These are phyloP conservation scores for Celoporthe dispersa DNA, from an alignment of 2,329 filamentous ascomycete species.

Conservation along the genomic window DNA sequence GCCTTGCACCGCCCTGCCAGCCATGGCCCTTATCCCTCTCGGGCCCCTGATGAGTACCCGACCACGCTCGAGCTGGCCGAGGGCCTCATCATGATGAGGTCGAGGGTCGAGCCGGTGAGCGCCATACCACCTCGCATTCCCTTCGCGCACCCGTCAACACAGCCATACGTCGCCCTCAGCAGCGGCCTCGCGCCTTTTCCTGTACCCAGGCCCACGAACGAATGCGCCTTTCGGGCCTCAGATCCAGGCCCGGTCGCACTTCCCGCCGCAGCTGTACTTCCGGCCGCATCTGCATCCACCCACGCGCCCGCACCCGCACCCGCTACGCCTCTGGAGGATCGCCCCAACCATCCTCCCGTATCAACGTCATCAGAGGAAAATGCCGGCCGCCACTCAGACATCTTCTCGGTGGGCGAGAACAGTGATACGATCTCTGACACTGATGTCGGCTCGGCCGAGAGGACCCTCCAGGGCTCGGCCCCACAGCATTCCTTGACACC, in stretches of 20 bases:
- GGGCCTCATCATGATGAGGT: constrained; percentile 28
- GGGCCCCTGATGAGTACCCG: not conserved
- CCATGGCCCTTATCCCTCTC: constrained; percentile 10
- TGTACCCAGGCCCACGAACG: not conserved
- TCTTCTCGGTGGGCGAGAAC: constrained; percentile 22
- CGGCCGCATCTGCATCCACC: not conserved
- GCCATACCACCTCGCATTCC: constrained; percentile 22
- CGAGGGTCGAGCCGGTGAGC: constrained; percentile 24
- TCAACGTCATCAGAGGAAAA: constrained; percentile 28
- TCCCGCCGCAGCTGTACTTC: not conserved
- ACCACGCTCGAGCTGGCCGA: constrained; percentile 26
- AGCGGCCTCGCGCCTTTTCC: constrained; percentile 11
- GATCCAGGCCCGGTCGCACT: not conserved
- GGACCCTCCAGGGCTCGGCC: not conserved
- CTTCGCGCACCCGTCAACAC: constrained; percentile 16
- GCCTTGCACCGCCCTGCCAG: not conserved
- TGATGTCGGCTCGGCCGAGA: constrained; percentile 20
- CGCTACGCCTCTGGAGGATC: constrained; percentile 2
- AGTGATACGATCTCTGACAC: constrained; percentile 28
- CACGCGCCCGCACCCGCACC: not conserved
- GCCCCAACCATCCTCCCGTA: constrained; percentile 13
- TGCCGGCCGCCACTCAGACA: constrained; percentile 22
- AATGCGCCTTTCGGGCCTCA: constrained; percentile 3
- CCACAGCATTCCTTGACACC: not conserved
- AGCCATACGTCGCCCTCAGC: not conserved